phyloP scores from a whole-genome alignment of 257 asterid genomes.

The Nyctanthes arbortristis region DNA sequence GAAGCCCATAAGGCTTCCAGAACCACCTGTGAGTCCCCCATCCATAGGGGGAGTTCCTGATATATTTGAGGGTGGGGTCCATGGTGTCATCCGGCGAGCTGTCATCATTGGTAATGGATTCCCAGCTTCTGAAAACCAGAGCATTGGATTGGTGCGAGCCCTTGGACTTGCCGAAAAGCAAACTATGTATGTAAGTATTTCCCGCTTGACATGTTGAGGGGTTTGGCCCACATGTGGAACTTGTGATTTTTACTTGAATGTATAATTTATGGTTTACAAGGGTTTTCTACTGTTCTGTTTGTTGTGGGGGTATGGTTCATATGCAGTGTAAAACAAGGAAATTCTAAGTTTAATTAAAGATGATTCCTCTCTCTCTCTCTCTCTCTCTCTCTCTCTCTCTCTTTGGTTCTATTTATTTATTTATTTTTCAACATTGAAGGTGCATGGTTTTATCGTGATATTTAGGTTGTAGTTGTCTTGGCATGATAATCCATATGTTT shows the following conservation, averaged over 20 bases:
- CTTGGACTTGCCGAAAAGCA: conserved; percentile 81
- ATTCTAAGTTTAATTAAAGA: background rate
- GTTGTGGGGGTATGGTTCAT: background rate
- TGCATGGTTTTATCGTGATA: too few relatives aligned
- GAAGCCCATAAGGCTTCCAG: conserved; percentile 96
- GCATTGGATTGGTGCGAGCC: conserved; percentile 86
- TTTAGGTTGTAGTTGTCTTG: too few relatives aligned
- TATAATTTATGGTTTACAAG: too few relatives aligned
- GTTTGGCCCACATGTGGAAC: too few relatives aligned
- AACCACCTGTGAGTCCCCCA: conserved; percentile 85
- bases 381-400: too few relatives aligned
- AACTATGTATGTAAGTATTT: conserved; percentile 59
- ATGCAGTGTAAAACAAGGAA: background rate
- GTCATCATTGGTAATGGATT: conserved; percentile 88
- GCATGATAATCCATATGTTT: too few relatives aligned
- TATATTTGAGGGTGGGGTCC: conserved; percentile 76
- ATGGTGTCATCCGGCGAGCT: conserved; percentile 78
- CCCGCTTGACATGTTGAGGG: too few relatives aligned
- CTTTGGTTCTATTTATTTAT: background rate
- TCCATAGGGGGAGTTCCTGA: conserved; percentile 70
- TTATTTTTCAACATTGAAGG: conserved; percentile 8
- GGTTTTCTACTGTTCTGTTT: too few relatives aligned
- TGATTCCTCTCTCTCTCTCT: too few relatives aligned
- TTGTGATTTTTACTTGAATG: too few relatives aligned
- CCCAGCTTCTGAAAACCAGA: conserved; percentile 87